Evolutionary conservation across 495 filamentous ascomycete species (phyloP).

Genomic region (Neurospora pannonica): DNA sequence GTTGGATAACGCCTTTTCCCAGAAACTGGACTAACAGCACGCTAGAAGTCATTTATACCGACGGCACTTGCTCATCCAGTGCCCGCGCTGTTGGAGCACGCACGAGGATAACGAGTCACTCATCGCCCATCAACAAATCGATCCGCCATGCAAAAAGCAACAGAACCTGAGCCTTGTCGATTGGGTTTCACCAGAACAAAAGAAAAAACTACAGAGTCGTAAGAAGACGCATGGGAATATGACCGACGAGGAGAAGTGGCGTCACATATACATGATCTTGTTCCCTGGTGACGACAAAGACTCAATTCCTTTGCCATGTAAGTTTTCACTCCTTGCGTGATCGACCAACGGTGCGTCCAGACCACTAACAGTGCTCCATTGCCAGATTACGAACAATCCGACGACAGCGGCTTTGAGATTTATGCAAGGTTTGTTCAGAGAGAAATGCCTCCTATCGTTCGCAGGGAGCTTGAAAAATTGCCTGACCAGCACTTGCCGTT

Average conservation of each 20-base stretch:
- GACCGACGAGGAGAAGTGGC: conserved; percentile 37
- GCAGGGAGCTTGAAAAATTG: conserved; percentile 18
- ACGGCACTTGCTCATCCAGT: conserved; percentile 18
- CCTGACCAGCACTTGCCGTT: conserved; percentile 17
- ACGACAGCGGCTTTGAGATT: conserved; percentile 21
- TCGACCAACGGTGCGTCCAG: neutral
- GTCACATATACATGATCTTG: conserved; percentile 32
- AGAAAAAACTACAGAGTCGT: conserved; percentile 26
- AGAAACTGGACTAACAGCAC: neutral
- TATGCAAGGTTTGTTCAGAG: conserved; percentile 18
- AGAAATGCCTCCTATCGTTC: conserved; percentile 23
- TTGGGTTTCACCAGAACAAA: conserved; percentile 22
- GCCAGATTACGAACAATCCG: conserved; percentile 15
- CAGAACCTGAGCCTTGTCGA: conserved; percentile 12
- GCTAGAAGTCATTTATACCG: conserved; percentile 22
- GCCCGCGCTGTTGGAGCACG: conserved; percentile 19
- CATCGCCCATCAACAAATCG: conserved; percentile 14
- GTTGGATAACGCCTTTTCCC: neutral
- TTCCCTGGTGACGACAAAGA: conserved; percentile 30
- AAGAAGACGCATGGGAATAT: conserved; percentile 29
- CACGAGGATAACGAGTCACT: conserved; percentile 15
- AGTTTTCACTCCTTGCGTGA: conserved; percentile 1
- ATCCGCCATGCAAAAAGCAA: conserved; percentile 15
- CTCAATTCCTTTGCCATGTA: conserved; percentile 31
- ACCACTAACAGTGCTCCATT: neutral